Percentiles rank a stretch among this genome's conserved stretches.
These are phyloP conservation scores for Leccinum aurantiacum DNA, from an alignment of 768 basidiomycete genomes.

Conservation along the genomic window DNA sequence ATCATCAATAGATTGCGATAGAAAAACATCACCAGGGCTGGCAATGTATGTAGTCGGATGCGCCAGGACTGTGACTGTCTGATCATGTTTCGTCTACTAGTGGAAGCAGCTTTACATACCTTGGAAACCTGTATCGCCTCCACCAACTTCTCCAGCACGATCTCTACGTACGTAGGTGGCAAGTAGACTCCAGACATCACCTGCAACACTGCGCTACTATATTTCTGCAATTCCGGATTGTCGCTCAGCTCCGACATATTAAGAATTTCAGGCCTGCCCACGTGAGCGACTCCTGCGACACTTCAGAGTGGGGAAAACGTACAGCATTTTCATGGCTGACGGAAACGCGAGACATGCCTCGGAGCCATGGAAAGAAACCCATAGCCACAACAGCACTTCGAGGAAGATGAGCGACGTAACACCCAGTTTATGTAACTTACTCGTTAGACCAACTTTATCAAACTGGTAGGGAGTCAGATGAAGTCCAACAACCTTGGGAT, in stretches of 20 bases:
- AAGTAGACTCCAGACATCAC: slow-evolving; percentile 81
- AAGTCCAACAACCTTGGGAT: not conserved
- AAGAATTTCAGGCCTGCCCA: slow-evolving; percentile 76
- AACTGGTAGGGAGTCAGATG: slow-evolving; percentile 48
- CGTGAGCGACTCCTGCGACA: slow-evolving; percentile 5
- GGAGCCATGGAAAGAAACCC: slow-evolving; percentile 71
- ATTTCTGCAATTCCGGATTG: slow-evolving; percentile 75
- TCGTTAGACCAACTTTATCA: slow-evolving; percentile 85
- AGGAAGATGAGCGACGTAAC: slow-evolving; percentile 17
- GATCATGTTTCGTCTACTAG: slow-evolving; percentile 12
- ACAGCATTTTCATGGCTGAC: slow-evolving; percentile 78
- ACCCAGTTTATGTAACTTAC: slow-evolving; percentile 39
- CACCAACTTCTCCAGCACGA: slow-evolving; percentile 61
- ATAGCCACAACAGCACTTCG: slow-evolving; percentile 79
- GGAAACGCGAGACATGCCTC: slow-evolving; percentile 77
- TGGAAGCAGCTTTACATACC: slow-evolving; percentile 40
- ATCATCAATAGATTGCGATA: slow-evolving; percentile 84
- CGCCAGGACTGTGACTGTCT: slow-evolving; percentile 71
- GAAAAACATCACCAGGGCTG: slow-evolving; percentile 88
- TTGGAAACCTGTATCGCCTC: slow-evolving; percentile 74
- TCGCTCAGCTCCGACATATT: slow-evolving; percentile 91
- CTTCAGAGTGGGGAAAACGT: slow-evolving; percentile 31
- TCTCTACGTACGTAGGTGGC: slow-evolving; percentile 61
- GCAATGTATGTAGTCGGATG: slow-evolving; percentile 82
- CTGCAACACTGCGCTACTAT: slow-evolving; percentile 77